phyloP scores from a whole-genome alignment of 2,329 filamentous ascomycete species.

The Lanzia echinophila region DNA sequence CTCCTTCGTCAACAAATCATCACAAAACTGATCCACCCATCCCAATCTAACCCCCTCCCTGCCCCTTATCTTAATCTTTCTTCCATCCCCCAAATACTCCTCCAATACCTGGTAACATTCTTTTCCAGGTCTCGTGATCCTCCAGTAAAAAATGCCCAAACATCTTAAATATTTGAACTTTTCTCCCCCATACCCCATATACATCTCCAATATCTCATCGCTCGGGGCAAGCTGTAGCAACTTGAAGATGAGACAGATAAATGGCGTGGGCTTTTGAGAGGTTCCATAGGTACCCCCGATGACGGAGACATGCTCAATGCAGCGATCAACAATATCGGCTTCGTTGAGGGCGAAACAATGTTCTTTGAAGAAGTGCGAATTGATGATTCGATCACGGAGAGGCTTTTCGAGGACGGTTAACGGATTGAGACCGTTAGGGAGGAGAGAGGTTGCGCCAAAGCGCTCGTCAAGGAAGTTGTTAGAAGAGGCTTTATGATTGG shows the following conservation, averaged over 20 bases:
- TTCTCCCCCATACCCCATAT: constrained; percentile 68
- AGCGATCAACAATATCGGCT: constrained; percentile 76
- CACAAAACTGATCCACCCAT: constrained; percentile 85
- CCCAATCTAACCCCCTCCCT: constrained; percentile 70
- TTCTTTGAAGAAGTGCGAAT: constrained; percentile 97
- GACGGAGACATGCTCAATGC: constrained; percentile 72
- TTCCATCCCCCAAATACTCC: constrained; percentile 70
- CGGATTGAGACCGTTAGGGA: constrained; percentile 84
- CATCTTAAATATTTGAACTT: constrained; percentile 83
- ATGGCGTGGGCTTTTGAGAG: constrained; percentile 81
- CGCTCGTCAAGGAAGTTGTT: constrained; percentile 81
- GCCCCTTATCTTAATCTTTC: constrained; percentile 75
- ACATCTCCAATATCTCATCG: constrained; percentile 72
- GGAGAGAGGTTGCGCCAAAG: constrained; percentile 67
- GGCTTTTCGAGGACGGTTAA: constrained; percentile 95
- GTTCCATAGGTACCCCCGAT: constrained; percentile 84
- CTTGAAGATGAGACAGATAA: constrained; percentile 92
- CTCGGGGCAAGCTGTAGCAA: constrained; percentile 80
- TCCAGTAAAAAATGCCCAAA: constrained; percentile 86
- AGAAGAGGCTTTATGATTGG: constrained; percentile 70
- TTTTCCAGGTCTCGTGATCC: constrained; percentile 74
- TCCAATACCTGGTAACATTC: constrained; percentile 78
- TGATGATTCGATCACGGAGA: constrained; percentile 89
- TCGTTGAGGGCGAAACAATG: constrained; percentile 95
- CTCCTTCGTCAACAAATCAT: constrained; percentile 83